Evolutionary conservation across 441 rosid species (phyloP).

Genomic region (Euphorbia corollata): DNA sequence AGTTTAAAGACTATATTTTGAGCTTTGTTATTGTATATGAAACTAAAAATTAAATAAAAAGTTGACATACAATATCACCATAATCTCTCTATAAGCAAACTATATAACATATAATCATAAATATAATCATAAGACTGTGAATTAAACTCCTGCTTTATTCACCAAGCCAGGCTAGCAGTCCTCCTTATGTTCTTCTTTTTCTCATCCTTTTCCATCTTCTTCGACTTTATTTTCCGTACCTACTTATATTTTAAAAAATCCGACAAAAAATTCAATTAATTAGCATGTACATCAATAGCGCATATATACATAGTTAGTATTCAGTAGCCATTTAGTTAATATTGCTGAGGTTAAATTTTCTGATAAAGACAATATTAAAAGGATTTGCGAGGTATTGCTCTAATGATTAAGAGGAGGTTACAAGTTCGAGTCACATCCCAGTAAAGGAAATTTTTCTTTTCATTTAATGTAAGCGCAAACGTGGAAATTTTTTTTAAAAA

Average conservation of each 20-base stretch:
- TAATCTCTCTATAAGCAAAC: not conserved
- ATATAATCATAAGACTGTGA: not conserved
- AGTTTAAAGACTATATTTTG: not conserved
- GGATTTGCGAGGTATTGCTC: no score
- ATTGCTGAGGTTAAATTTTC: no score
- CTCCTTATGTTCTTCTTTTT: slow-evolving; percentile 37
- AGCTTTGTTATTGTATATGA: not conserved
- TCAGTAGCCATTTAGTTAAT: no score
- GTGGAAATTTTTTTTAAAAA: no score
- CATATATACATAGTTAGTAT: no score
- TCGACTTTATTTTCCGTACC: slow-evolving; percentile 32
- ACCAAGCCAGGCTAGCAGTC: slow-evolving; percentile 40
- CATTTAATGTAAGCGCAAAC: no score
- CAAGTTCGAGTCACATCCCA: no score
- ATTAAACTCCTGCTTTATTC: slow-evolving; percentile 17
- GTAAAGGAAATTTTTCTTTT: no score
- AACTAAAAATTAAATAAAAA: not conserved
- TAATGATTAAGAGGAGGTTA: no score
- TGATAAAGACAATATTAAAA: no score
- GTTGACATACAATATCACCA: not conserved
- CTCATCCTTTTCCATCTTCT: slow-evolving; percentile 23
- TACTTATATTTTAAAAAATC: not conserved
- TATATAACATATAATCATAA: not conserved
- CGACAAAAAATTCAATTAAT: not conserved
- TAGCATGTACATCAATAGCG: not conserved